These are phyloP conservation scores for Kalaharituber pfeilii DNA, from an alignment of 2,329 filamentous ascomycete genomes.

Conservation along the genomic window DNA sequence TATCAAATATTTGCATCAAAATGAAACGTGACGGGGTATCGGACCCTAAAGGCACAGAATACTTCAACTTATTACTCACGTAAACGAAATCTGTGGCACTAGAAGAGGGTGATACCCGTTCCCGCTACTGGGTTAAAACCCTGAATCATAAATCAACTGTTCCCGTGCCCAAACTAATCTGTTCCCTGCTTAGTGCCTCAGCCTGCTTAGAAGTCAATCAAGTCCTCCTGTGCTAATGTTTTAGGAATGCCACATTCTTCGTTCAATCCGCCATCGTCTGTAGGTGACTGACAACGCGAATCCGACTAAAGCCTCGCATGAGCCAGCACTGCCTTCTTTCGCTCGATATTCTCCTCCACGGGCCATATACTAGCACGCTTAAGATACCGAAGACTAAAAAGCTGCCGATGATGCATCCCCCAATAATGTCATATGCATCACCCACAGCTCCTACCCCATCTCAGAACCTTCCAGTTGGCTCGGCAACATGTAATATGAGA, in stretches of 20 bases:
- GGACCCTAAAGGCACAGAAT: no score
- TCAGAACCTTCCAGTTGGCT: slow-evolving; percentile 69
- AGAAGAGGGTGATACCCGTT: no score
- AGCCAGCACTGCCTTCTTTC: slow-evolving; percentile 14
- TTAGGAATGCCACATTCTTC: background rate
- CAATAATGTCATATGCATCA: slow-evolving; percentile 72
- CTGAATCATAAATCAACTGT: no score
- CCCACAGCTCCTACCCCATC: slow-evolving; percentile 60
- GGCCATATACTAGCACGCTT: slow-evolving; percentile 58
- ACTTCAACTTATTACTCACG: no score
- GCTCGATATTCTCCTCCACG: slow-evolving; percentile 52
- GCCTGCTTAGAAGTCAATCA: background rate
- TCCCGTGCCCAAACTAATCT: no score
- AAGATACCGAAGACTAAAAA: slow-evolving; percentile 63
- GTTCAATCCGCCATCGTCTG: background rate
- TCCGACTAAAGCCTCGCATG: no score
- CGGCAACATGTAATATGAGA: slow-evolving; percentile 56
- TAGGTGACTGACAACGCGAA: no score
- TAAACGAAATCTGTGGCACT: no score
- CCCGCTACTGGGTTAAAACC: no score
- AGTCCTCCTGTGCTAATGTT: background rate
- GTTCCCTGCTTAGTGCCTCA: no score
- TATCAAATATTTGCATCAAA: no score
- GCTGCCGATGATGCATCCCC: slow-evolving; percentile 67
- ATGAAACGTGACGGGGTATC: no score